A percentile compares a stretch with the other conserved stretches of the same genome.
These are phyloP conservation scores for Pythium grandisporangium DNA, from an alignment of 352 stramenopile species.

Conservation along the genomic window DNA sequence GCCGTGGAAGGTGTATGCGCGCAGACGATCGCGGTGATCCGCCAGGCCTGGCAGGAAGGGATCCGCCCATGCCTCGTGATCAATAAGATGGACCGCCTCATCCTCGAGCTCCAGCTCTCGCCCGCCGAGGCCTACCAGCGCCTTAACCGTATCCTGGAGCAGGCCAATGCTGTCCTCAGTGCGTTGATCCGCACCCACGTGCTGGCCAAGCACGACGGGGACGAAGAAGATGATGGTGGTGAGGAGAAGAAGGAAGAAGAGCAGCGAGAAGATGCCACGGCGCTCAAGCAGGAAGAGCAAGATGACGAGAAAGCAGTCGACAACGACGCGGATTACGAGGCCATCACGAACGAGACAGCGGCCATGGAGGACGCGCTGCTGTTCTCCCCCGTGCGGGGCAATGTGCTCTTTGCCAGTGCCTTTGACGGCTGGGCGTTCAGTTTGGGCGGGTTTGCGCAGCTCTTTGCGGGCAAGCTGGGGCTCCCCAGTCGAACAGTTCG, in stretches of 20 bases:
- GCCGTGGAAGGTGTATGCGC: slow-evolving; percentile 94
- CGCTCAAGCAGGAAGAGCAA: slow-evolving; percentile 2
- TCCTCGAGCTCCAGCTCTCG: slow-evolving; percentile 89
- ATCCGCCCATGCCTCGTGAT: slow-evolving; percentile 93
- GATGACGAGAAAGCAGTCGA: slow-evolving; percentile 13
- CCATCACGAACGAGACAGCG: slow-evolving; percentile 60
- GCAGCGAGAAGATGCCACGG: too few species aligned
- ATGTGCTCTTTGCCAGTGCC: slow-evolving; percentile 91
- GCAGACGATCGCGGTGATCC: slow-evolving; percentile 91
- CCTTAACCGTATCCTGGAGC: slow-evolving; percentile 90
- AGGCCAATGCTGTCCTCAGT: slow-evolving; percentile 77
- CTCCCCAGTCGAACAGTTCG: slow-evolving; percentile 52
- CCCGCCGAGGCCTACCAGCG: slow-evolving; percentile 89
- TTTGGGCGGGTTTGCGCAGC: slow-evolving; percentile 67
- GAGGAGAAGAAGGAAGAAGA: slow-evolving; percentile 16
- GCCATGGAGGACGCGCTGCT: slow-evolving; percentile 62
- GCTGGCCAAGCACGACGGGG: slow-evolving; percentile 54
- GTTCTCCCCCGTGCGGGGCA: slow-evolving; percentile 83
- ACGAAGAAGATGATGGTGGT: slow-evolving; percentile 9
- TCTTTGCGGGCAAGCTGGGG: slow-evolving; percentile 69
- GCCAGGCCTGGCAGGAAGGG: slow-evolving; percentile 91
- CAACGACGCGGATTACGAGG: slow-evolving; percentile 25
- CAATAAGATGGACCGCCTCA: slow-evolving; percentile 97
- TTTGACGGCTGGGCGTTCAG: slow-evolving; percentile 91
- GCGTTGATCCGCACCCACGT: slow-evolving; percentile 75